Base-by-base conservation (phyloP, 345 rosid genomes). In the Limnanthes douglasii region DNA sequence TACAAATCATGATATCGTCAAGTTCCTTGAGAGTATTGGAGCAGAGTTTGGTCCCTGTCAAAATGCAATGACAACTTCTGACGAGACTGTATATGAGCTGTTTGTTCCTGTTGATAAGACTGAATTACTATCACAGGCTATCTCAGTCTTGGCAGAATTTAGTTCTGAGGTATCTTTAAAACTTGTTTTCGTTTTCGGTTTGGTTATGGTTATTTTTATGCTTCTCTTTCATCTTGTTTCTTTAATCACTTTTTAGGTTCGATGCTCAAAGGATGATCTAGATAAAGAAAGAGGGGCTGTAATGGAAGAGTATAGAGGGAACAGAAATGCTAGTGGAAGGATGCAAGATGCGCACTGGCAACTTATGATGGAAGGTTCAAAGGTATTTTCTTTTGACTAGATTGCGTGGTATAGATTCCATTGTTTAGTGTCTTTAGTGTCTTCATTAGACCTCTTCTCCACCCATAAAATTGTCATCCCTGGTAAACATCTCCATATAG, bases 1-100 rank as follows among this genome's bases (percentile, higher is more conserved):
- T 34, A 70, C 84, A 35, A 86, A 86, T 68, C 97, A 86, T 30
- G 97, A 81, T 42, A 78, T 86, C 12, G 73, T 86, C 29, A 86
- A 73, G 53, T 86, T 86, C 58, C 68, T 86, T 9, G 97, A 81
- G 61, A 86, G 97, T 51, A 57, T 81, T 13, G 97, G 97, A 27
- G 94, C 97, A 1, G 94, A 86, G 58, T 86, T 86, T 37, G 97
- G 97, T 16, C 84, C 97, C 11, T 78, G 97, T 60, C 97, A 86
- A 43, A 86, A 86, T 67, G 97, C 92, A 6, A 65, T 66, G 31
- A 86, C 97, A 4, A 72, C 94, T n/a, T 58, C 92, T 24, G 97
- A 78, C 46, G 92, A 86, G 59, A 86, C 94, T 10, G 68, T 86
- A 1, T 86, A 86, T 6, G 97, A 86, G 55, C 48, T 81, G 65